A percentile compares a stretch with the other conserved stretches of the same genome.
Evolutionary conservation across 2,329 filamentous ascomycete genomes (phyloP).

Genomic region (Fusarium oligoseptatum): DNA sequence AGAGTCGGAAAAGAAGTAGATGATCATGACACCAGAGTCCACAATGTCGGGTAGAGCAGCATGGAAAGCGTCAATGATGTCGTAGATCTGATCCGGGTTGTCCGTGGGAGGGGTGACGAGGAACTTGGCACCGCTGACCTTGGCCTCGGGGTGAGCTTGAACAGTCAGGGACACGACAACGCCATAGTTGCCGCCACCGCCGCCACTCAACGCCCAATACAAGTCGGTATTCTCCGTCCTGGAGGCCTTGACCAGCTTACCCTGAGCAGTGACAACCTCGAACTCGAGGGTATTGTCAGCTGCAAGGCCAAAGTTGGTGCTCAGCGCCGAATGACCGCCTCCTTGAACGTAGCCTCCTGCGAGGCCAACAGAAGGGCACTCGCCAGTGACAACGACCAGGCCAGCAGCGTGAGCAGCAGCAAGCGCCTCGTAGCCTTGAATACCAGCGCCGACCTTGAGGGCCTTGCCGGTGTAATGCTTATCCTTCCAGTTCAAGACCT

Average conservation of each 20-base stretch:
- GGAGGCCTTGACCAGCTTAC: constrained; percentile 61
- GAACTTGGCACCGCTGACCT: constrained; percentile 50
- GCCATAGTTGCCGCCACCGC: constrained; percentile 70
- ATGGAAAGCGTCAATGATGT: constrained; percentile 42
- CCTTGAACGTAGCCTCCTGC: constrained; percentile 73
- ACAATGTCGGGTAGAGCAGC: constrained; percentile 51
- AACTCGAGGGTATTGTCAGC: constrained; percentile 71
- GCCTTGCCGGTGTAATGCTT: constrained; percentile 63
- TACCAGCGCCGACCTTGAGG: constrained; percentile 67
- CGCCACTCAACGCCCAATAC: constrained; percentile 73
- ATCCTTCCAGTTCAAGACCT: constrained; percentile 55
- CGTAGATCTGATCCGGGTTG: constrained; percentile 23
- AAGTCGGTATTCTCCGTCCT: constrained; percentile 64
- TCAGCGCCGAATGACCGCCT: constrained; percentile 66
- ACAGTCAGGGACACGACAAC: constrained; percentile 68
- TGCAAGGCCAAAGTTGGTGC: constrained; percentile 66
- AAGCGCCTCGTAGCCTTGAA: constrained; percentile 63
- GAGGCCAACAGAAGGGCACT: constrained; percentile 66
- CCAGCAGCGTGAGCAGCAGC: constrained; percentile 59
- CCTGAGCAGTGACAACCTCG: constrained; percentile 66
- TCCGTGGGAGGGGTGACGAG: constrained; percentile 17
- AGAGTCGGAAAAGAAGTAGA: constrained; percentile 50
- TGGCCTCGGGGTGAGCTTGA: constrained; percentile 60
- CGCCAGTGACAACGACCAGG: constrained; percentile 66
- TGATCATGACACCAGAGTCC: constrained; percentile 61